Conservation (phyloP, 352 stramenopile species). For the Pythium pectinolyticum region DNA sequence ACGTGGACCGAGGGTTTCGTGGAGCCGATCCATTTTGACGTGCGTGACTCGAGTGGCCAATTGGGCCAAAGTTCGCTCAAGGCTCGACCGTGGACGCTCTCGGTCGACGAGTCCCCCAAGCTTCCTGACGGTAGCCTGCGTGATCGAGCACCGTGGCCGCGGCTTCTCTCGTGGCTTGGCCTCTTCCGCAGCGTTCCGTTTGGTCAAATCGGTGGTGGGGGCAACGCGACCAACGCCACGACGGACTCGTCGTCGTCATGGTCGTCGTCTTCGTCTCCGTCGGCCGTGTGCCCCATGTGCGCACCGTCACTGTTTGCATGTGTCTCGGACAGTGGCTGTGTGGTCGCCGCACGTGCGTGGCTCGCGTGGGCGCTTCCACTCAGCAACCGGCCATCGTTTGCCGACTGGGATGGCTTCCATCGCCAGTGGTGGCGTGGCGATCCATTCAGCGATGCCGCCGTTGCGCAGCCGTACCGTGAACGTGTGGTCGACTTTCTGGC, state of each 20-base stretch:
- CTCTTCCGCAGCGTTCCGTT: not conserved
- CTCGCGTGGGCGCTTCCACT: not conserved
- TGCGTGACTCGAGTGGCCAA: not conserved
- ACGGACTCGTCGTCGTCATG: not conserved
- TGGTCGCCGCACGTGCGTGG: not conserved
- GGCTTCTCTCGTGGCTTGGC: not conserved
- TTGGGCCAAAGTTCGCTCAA: not conserved
- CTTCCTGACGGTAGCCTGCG: not conserved
- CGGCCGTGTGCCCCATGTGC: not conserved
- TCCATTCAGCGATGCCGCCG: not conserved
- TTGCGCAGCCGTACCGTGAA: not conserved
- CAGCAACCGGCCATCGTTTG: not conserved
- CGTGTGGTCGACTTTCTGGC: not conserved
- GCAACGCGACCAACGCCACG: not conserved
- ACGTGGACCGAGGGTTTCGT: not conserved
- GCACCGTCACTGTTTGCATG: not conserved
- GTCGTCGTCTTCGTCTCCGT: not conserved
- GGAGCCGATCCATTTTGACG: not conserved
- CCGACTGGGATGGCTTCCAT: constrained; percentile 3
- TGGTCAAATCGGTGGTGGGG: not conserved
- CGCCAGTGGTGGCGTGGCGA: not conserved
- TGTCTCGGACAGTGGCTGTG: not conserved
- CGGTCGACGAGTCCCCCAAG: not conserved
- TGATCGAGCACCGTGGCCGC: not conserved
- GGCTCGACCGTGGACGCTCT: not conserved